phyloP scores from a whole-genome alignment of 2,329 filamentous ascomycete species.

The Camillea tinctor region DNA sequence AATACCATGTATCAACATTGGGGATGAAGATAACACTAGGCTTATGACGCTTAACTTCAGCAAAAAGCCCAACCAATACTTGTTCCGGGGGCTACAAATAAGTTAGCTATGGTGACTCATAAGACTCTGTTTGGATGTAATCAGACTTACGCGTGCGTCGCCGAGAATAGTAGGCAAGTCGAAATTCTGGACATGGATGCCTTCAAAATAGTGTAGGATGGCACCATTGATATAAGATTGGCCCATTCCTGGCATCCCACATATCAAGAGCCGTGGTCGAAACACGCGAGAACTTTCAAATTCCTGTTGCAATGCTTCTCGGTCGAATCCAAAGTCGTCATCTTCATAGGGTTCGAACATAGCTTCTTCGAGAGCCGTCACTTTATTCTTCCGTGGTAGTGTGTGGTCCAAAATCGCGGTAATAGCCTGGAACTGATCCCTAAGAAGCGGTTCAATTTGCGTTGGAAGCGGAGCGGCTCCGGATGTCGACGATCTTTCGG shows the following conservation, averaged over 20 bases:
- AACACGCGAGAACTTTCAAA: constrained; percentile 89
- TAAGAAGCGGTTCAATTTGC: constrained; percentile 77
- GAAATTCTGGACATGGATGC: constrained; percentile 91
- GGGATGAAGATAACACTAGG: constrained; percentile 95
- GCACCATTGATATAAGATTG: constrained; percentile 86
- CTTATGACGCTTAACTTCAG: constrained; percentile 90
- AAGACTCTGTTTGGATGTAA: not conserved
- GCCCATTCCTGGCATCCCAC: constrained; percentile 85
- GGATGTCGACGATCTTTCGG: constrained; percentile 83
- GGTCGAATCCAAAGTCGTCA: constrained; percentile 77
- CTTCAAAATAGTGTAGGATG: constrained; percentile 86
- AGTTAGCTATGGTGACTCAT: constrained; percentile 25
- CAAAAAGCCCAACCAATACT: constrained; percentile 85
- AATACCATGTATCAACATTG: constrained; percentile 84
- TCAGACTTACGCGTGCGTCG: constrained; percentile 67
- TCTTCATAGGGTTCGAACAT: constrained; percentile 86
- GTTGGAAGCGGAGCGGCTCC: constrained; percentile 79
- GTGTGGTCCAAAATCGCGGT: constrained; percentile 69
- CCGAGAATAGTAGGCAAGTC: constrained; percentile 84
- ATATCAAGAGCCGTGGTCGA: constrained; percentile 80
- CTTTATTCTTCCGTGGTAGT: constrained; percentile 80
- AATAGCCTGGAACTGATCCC: constrained; percentile 69
- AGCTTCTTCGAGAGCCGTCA: constrained; percentile 89
- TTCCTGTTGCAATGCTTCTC: constrained; percentile 71
- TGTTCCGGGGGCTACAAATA: constrained; percentile 68